Evolutionary conservation across 139 green algal species (phyloP).

Genomic region (Haematococcus sp.): DNA sequence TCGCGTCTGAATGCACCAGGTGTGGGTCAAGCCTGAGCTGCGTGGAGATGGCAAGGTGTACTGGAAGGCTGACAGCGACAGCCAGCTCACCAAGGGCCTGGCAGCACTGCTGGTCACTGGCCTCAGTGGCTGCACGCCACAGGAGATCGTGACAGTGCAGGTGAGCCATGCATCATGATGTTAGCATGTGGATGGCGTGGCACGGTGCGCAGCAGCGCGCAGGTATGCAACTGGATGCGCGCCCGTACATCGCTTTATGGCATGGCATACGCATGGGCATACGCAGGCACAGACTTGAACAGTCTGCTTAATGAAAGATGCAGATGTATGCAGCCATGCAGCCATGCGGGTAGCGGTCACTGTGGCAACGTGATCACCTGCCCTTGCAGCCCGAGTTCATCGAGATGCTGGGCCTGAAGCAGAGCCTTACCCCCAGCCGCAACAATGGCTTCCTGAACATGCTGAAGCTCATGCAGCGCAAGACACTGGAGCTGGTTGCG

Average conservation of each 20-base stretch:
- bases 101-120: slow-evolving; percentile 90
- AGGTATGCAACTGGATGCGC: no score
- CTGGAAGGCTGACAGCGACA: slow-evolving; percentile 54
- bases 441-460: slow-evolving; percentile 99
- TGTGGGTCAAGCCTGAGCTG: slow-evolving; percentile 90
- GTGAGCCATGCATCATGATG: neutral
- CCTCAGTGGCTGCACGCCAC: slow-evolving; percentile 76
- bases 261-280: neutral
- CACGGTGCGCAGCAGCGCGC: no score
- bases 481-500: slow-evolving; percentile 39
- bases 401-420: slow-evolving; percentile 85
- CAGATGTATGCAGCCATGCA: no score
- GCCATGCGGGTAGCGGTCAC: no score
- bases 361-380: no score
- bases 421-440: slow-evolving; percentile 91
- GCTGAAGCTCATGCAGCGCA: slow-evolving; percentile 90
- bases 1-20: slow-evolving; percentile 52
- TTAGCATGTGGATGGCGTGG: slow-evolving; percentile 2
- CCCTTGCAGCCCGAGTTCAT: slow-evolving; percentile 83
- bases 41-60: slow-evolving; percentile 72
- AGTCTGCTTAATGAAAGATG: no score
- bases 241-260: no score
- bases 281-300: no score
- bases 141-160: slow-evolving; percentile 57
- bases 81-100: slow-evolving; percentile 53